A percentile compares a stretch with the other conserved stretches of the same genome.
These are phyloP conservation scores for Penicillium sp. DNA, from an alignment of 2,329 filamentous ascomycete genomes.

Conservation along the genomic window DNA sequence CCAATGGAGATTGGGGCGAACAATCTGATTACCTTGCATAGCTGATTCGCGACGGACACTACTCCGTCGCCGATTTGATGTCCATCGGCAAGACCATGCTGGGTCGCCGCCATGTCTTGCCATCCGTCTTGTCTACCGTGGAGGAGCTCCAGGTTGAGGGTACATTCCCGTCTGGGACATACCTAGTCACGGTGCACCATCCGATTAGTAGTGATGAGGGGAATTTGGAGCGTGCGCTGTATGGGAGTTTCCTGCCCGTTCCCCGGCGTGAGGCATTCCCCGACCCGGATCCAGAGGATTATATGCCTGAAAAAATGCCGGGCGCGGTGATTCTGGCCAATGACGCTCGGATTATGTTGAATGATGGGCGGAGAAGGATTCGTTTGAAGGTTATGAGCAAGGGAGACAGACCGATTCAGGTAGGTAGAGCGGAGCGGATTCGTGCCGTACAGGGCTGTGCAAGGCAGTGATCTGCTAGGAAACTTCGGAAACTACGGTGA, in stretches of 20 bases:
- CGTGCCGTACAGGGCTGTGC: slow-evolving; percentile 58
- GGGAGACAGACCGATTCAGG: slow-evolving; percentile 88
- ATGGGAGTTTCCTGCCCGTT: slow-evolving; percentile 86
- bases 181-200: slow-evolving; percentile 91
- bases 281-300: slow-evolving; percentile 65
- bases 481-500: background rate
- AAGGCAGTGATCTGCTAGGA: too few species aligned
- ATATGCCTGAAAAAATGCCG: slow-evolving; percentile 70
- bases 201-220: slow-evolving; percentile 86
- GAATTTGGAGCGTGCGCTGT: slow-evolving; percentile 82
- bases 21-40: too few species aligned
- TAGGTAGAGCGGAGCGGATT: slow-evolving; percentile 41
- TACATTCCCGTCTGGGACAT: slow-evolving; percentile 87
- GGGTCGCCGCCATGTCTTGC: slow-evolving; percentile 86
- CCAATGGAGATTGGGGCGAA: too few species aligned
- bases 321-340: slow-evolving; percentile 78
- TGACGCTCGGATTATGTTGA: slow-evolving; percentile 69
- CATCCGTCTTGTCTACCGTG: slow-evolving; percentile 77
- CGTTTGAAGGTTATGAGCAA: slow-evolving; percentile 78
- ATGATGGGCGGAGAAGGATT: slow-evolving; percentile 73
- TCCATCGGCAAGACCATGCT: slow-evolving; percentile 87
- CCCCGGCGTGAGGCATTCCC: slow-evolving; percentile 72
- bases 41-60: slow-evolving; percentile 94
- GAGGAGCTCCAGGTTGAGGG: slow-evolving; percentile 90
- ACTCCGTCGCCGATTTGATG: slow-evolving; percentile 94